Base-by-base conservation (phyloP, 1,139 yeast species). In the Lodderomyces theae region DNA sequence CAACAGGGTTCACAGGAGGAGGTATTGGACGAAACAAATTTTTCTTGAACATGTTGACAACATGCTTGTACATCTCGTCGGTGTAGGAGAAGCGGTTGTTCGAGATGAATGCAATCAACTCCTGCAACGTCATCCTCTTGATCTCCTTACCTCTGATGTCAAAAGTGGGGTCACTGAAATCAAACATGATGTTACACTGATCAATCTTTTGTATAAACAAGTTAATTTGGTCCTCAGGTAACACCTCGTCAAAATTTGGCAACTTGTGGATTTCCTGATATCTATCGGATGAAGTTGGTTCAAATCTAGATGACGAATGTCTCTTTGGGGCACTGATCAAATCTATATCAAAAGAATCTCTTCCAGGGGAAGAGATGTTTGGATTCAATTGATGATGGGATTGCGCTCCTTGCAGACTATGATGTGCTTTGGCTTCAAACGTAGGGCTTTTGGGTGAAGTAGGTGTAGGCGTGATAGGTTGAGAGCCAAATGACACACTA, bases 1-100 rank as follows among this genome's bases (percentile, higher is more conserved):
- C 98, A 32, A 90, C 78, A 3, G 97, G 97, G 60, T 94, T 92
- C 34, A 90, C 96, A 1, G 97, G 97, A 1, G 99, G 98, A 3
- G 98, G 97, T 35, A 92, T 88, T 24, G 97, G 96, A 57, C 99
- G 79, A 63, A 92, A 89, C 42, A 92, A 72, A 64, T 92, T 92
- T 48, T 77, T 79, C 54, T 82, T 83, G 64, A 90, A 94, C 97
- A 92, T 92, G 25, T 77, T 77, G 34, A 90, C 90, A 42, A 92
- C 95, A 55, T 83, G 88, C 40, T 77, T 77, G 61, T 92, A 92
- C 85, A 92, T 87, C 52, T 85, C 92, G 50, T 89, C 96, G 15
- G 96, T 86, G 60, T 86, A 87, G 33, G 86, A 78, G 63, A 90
- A 82, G 51, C 95, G 74, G 51, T 86, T 84, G 40, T 81, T 79